Evolutionary conservation across 805 yeast species (phyloP), one percentile per base, ranked within the genome.

Genomic region (Wickerhamomyces alni): DNA sequence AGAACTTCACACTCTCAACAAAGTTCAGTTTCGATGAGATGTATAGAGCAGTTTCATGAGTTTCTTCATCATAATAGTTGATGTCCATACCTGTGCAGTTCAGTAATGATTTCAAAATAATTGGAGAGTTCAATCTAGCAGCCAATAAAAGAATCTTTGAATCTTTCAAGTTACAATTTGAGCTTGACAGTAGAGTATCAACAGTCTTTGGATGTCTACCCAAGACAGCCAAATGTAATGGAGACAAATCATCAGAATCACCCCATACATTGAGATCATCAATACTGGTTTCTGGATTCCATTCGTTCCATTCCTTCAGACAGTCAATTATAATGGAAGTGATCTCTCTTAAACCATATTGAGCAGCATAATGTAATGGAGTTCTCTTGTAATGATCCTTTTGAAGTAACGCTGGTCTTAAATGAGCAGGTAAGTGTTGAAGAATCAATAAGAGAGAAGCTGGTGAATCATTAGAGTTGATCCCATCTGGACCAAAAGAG

Each of bases 351-450:
- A 89, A 67, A 0, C 97, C 97, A 58, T 80, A 87, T 51, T 87
- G 93, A 3, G 93, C 80, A 16, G 95, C 81, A 58, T 89, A 89
- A 62, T 91, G 97, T 40, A 91, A 65, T 0, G 97, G 95, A 0
- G 96, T 84, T 44, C 96, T 72, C 45, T 70, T 70, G 55, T 87
- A 85, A 42, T 75, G 79, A 58, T 89, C 98, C 33, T 73, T 75
- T 37, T 82, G 80, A 35, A 80, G 62, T 17, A 89, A 65, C 3
- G 74, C 70, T 18, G 70, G 63, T 43, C 80, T 71, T 44, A 77
- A 64, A 45, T 70, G 72, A 1, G 70, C 68, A 2, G 77, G 78
- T 17, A 87, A 58, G 34, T 71, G 69, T 13, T 70, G 65, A 39
- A 88, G 67, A 25, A 87, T 69, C 54, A 77, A 77, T 7, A 63